Base-by-base conservation (phyloP, 306 rosid species). In the Casuarina glauca region DNA sequence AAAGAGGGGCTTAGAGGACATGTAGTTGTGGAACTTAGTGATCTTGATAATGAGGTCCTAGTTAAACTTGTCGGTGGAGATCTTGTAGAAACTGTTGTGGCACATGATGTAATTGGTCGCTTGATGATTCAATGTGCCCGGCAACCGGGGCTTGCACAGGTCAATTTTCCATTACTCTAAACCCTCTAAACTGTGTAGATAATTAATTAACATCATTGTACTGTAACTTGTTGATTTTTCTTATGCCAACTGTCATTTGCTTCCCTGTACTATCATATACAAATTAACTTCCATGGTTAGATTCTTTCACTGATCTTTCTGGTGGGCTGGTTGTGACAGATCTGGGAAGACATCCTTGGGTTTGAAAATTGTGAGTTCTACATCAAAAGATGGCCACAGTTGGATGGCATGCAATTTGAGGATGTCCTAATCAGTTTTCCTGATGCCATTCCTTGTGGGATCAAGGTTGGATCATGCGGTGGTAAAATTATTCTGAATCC, bases 111-210 rank as follows among this genome's bases (percentile, higher is more conserved):
- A 70, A 93, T 91, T 75, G 97, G 98, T 46, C 97, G 98, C 76
- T 82, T 93, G 89, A 93, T 93, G 98, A 93, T 93, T 84, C 98
- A 93, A 81, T 93, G 98, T 84, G 97, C 98, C 61, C 88, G 93
- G 80, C 98, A 91, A 85, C 98, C 98, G 53, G 98, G 98, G 77
- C 98, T 93, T 87, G 98, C 98, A 67, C 97, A 93, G 95, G 98
- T 93, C 69, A 46, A 68, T 81, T 73, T 26, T 84, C 80, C 73
- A 32, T 76, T 72, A 57, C 58, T 19, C 66, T 75, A 32, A 6
- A 54, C 50, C 32, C 20, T 46, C 73, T 39, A 39, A 72, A 60
- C 54, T 53, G 36, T 70, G 62, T 69, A 39, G 52, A 36, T 68
- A 2, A 8, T 45, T 42, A 5, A 10, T 39, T 8, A 4, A 49